Base-by-base conservation (phyloP, 345 rosid species). In the Jatropha curcas region DNA sequence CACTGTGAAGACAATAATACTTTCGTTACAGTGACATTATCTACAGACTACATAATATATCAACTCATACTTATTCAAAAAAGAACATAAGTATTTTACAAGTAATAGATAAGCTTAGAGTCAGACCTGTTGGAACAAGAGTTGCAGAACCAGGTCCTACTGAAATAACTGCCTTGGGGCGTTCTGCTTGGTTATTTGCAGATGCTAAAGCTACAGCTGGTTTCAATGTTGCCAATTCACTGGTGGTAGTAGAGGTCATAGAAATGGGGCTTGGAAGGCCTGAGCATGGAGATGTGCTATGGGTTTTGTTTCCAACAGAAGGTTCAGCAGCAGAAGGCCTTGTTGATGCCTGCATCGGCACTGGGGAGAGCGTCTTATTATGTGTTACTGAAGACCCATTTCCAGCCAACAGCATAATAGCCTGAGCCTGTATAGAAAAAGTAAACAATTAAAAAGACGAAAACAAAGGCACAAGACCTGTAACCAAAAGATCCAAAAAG, bases 101-200 rank as follows among this genome's bases (percentile, higher is more conserved):
- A 10, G 33, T 59, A 20, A 4, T 28, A 67, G 56, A 56, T 24
- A 6, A 41, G 10, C 58, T 24, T 11, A 30, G 48, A 56, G 17
- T 65, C 28, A n/a, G 81, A 87, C 92, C 96, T 76, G 86, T 73
- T 76, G 88, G 63, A 62, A 48, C 51, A 13, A 70, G 77, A 22
- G 62, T 48, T 35, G 74, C 67, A 43, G 82, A 24, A 30, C 72
- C 41, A 50, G 72, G 45, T 27, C 33, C 74, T 64, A 31, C 46
- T 20, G 74, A 55, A 27, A 25, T 57, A 31, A 22, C 43, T 37
- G 71, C 12, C 53, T 30, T 37, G 24, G 70, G 20, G 16, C 71
- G 62, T 60, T 77, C 69, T 37, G 45, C 33, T 64, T 79, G 80
- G 33, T 41, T 62, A 28, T 3, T 51, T 68, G 70, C 33, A 46